Evolutionary conservation across 2,329 filamentous ascomycete genomes (phyloP).

Genomic region (Diaporthe capsici): DNA sequence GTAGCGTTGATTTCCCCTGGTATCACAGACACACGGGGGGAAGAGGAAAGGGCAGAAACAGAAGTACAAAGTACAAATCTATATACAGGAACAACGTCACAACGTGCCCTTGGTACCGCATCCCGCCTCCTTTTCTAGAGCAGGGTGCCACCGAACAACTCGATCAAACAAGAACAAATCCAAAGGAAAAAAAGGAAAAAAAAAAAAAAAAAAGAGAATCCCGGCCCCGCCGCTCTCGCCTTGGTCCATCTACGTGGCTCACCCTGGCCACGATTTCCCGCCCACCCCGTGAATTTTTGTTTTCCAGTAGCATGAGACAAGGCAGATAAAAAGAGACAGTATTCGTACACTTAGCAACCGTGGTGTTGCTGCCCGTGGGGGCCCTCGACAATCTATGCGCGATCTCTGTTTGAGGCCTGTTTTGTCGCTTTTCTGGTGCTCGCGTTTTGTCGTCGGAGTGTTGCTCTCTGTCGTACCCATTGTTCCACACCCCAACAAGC

Average conservation of each 20-base stretch:
- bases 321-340: constrained; percentile 31
- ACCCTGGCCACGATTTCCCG: constrained; percentile 29
- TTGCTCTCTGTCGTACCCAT: constrained; percentile 36
- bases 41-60: constrained; percentile 11
- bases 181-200: not conserved
- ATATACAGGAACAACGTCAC: constrained; percentile 30
- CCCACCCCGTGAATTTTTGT: constrained; percentile 30
- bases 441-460: constrained; percentile 38
- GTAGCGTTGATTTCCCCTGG: constrained; percentile 33
- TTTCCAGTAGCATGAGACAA: constrained; percentile 34
- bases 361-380: constrained; percentile 40
- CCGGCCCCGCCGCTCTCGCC: constrained; percentile 16
- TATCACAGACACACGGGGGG: constrained; percentile 36
- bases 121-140: constrained; percentile 14
- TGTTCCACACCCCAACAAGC: constrained; percentile 31
- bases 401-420: constrained; percentile 36
- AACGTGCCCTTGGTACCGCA: not conserved
- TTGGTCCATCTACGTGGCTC: constrained; percentile 32
- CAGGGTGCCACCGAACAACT: not conserved
- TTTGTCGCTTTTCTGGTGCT: constrained; percentile 37
- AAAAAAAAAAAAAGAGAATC: constrained; percentile 1
- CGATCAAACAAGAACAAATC: not conserved
- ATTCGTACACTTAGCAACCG: constrained; percentile 40
- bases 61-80: constrained; percentile 22
- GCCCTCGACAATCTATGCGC: constrained; percentile 41